A percentile compares a stretch with the other conserved stretches of the same genome.
Evolutionary conservation across 257 asterid genomes (phyloP).

Genomic region (Gynochthodes officinalis): DNA sequence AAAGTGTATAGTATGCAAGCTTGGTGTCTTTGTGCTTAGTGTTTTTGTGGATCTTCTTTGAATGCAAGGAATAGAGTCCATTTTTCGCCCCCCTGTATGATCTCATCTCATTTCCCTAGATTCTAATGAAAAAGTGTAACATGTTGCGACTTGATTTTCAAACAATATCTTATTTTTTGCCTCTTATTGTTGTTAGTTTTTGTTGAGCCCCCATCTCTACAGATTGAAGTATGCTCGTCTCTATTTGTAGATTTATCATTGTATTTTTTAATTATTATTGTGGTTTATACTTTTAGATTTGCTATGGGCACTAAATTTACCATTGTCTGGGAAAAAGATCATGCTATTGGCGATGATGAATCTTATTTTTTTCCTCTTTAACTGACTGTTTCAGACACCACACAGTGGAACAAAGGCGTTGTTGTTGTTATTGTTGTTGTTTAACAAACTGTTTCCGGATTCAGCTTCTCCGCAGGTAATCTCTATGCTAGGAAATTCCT

Average conservation of each 20-base stretch:
- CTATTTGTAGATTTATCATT: too few species aligned
- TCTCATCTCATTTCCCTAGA: not conserved
- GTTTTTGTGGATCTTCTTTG: not conserved
- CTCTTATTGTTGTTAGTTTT: not conserved
- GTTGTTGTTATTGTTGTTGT: too few species aligned
- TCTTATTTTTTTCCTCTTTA: not conserved
- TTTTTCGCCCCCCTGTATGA: too few species aligned
- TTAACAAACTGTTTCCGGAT: constrained; percentile 29
- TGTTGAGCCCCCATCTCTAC: not conserved
- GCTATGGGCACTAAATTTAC: not conserved
- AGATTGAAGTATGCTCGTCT: not conserved
- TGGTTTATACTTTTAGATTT: not conserved
- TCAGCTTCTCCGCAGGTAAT: constrained; percentile 98
- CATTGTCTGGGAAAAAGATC: constrained; percentile 3
- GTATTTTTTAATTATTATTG: not conserved
- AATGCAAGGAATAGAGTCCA: not conserved
- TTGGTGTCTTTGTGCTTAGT: not conserved
- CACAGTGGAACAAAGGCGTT: too few species aligned
- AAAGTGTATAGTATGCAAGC: too few species aligned
- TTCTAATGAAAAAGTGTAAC: not conserved
- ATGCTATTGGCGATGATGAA: not conserved
- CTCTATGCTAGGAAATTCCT: constrained; percentile 81
- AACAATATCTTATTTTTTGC: not conserved
- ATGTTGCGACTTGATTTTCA: not conserved
- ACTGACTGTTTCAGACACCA: too few species aligned